Percentiles rank a stretch among this genome's conserved stretches.
These are phyloP conservation scores for Solanum arcanum DNA, from an alignment of 257 asterid genomes.

Conservation along the genomic window DNA sequence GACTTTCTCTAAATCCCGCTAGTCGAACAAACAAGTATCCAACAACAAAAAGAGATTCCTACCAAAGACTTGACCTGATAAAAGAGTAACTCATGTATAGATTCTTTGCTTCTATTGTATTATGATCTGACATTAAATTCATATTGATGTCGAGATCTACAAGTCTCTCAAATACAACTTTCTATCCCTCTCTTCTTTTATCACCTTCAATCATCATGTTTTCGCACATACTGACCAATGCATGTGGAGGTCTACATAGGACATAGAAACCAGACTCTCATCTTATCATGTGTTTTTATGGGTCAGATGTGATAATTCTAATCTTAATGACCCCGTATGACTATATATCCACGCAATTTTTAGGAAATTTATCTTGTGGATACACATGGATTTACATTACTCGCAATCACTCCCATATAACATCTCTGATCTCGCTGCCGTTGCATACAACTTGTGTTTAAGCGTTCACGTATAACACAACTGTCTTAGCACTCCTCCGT, in stretches of 20 bases:
- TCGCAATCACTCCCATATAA: neutral
- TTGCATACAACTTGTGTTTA: no score
- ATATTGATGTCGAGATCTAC: no score
- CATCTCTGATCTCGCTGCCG: no score
- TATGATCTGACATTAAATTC: no score
- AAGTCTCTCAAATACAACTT: no score
- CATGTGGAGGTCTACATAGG: neutral
- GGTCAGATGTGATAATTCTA: neutral
- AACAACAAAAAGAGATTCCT: neutral
- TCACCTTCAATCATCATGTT: neutral
- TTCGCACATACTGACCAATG: neutral
- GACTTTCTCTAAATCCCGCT: neutral
- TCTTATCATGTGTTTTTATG: neutral
- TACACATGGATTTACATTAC: neutral
- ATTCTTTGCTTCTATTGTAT: neutral
- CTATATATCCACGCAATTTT: neutral
- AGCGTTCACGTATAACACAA: no score
- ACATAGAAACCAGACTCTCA: neutral
- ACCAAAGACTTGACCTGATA: neutral
- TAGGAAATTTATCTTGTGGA: neutral
- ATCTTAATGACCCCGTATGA: neutral
- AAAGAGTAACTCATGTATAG: neutral
- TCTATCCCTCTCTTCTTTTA: neutral
- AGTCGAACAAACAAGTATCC: neutral
- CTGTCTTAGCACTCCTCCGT: no score